These are phyloP conservation scores for Bauhinia variegata DNA, from an alignment of 306 rosid genomes.

Conservation along the genomic window DNA sequence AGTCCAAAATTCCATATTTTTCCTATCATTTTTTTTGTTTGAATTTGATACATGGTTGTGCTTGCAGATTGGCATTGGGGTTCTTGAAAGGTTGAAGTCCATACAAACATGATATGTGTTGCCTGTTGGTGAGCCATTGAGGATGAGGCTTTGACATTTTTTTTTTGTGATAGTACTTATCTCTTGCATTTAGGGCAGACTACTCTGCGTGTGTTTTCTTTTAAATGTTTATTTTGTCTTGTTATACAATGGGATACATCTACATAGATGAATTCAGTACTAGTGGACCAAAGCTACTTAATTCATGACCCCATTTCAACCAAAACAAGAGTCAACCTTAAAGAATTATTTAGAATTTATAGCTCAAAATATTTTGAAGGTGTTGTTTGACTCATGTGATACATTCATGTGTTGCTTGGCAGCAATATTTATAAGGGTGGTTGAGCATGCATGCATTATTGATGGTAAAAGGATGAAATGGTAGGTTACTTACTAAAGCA, in stretches of 20 bases:
- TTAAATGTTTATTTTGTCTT: slow-evolving; percentile 55
- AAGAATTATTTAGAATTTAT: slow-evolving; percentile 44
- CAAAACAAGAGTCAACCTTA: slow-evolving; percentile 71
- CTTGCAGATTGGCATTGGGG: too few relatives aligned
- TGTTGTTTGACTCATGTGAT: slow-evolving; percentile 31
- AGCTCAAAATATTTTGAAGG: slow-evolving; percentile 27
- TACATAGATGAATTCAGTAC: slow-evolving; percentile 40
- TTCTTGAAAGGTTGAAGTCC: slow-evolving; percentile 31
- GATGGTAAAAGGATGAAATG: slow-evolving; percentile 30
- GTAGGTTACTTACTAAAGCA: slow-evolving; percentile 56
- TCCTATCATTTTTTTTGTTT: too few relatives aligned
- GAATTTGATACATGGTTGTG: too few relatives aligned
- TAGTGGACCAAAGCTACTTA: slow-evolving; percentile 64
- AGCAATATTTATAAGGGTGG: slow-evolving; percentile 31
- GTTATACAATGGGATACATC: slow-evolving; percentile 59
- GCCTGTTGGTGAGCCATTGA: slow-evolving; percentile 10
- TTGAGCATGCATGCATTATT: slow-evolving; percentile 44
- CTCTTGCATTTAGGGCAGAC: not conserved
- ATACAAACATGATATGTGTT: slow-evolving; percentile 34
- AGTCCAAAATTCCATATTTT: too few relatives aligned
- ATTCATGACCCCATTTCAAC: slow-evolving; percentile 55
- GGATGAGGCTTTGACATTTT: slow-evolving; percentile 41
- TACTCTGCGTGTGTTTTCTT: slow-evolving; percentile 39
- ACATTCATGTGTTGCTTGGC: not conserved
- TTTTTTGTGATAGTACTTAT: slow-evolving; percentile 4